These are phyloP conservation scores for Scutellaria minor DNA, from an alignment of 257 asterid genomes.

Conservation along the genomic window DNA sequence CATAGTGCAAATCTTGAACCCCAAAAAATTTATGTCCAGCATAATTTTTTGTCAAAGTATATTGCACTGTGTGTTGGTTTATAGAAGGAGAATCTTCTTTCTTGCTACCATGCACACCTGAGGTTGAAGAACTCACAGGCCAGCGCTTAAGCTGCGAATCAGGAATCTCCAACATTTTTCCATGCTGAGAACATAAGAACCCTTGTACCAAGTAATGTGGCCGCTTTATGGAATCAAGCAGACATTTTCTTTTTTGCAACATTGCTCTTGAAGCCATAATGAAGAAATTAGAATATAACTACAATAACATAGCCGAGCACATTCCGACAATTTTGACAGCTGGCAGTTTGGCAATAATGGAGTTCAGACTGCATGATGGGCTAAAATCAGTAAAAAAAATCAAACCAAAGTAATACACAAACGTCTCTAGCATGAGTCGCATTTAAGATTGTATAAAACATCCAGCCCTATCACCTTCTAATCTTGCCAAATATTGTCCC, in stretches of 20 bases:
- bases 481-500: conserved; percentile 7
- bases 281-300: conserved; percentile 44
- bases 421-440: conserved; percentile 17
- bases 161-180: conserved; percentile 41
- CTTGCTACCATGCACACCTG: conserved; percentile 38
- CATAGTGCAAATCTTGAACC: conserved; percentile 43
- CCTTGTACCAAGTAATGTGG: conserved; percentile 46
- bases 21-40: conserved; percentile 37
- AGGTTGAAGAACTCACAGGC: conserved; percentile 44
- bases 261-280: conserved; percentile 87
- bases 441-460: neutral
- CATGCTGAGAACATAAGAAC: conserved; percentile 53
- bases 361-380: conserved; percentile 39
- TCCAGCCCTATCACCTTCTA: conserved; percentile 14
- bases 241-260: conserved; percentile 56
- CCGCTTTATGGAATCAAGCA: conserved; percentile 54
- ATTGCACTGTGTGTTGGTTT: conserved; percentile 37
- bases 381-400: conserved; percentile 29
- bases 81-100: conserved; percentile 41
- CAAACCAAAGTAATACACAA: conserved; percentile 14
- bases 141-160: conserved; percentile 50
- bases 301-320: conserved; percentile 45
- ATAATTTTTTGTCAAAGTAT: conserved; percentile 36
- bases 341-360: conserved; percentile 43
- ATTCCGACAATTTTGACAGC: conserved; percentile 23